Evolutionary conservation across 805 yeast genomes (phyloP).

Genomic region (Saccharomycopsis fermentans): DNA sequence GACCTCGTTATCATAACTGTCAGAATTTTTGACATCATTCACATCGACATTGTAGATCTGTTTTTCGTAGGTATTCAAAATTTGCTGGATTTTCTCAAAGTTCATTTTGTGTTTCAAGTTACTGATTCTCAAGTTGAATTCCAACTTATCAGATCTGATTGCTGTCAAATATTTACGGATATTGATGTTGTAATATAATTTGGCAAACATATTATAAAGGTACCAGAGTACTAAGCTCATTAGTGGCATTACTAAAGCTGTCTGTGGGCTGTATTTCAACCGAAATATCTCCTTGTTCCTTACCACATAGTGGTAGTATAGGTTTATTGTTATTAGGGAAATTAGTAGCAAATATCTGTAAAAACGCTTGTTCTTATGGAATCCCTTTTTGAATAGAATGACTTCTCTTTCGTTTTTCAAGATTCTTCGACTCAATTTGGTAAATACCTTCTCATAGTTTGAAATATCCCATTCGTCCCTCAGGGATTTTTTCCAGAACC

Average conservation of each 20-base stretch:
- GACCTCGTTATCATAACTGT: conserved; percentile 5
- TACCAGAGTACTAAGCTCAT: conserved; percentile 1
- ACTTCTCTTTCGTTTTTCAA: neutral
- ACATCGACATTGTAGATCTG: neutral
- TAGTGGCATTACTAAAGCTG: neutral
- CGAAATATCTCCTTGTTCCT: neutral
- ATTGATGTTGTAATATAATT: conserved; percentile 1
- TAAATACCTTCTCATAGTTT: neutral
- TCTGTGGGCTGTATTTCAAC: neutral
- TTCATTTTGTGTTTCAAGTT: conserved; percentile 15
- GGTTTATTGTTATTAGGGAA: neutral
- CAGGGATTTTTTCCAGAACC: neutral
- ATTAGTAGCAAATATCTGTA: neutral
- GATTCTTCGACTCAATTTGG: neutral
- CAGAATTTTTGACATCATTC: neutral
- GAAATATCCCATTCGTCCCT: neutral
- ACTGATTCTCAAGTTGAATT: conserved; percentile 5
- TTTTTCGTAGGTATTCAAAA: neutral
- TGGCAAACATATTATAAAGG: neutral
- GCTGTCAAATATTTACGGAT: conserved; percentile 4
- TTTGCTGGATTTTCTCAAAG: conserved; percentile 12
- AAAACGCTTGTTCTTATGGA: neutral
- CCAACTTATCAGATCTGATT: conserved; percentile 8
- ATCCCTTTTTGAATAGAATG: neutral
- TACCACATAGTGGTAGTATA: conserved; percentile 1